These are phyloP conservation scores for Colletotrichum australisinense DNA, from an alignment of 2,329 filamentous ascomycete species.

Conservation along the genomic window DNA sequence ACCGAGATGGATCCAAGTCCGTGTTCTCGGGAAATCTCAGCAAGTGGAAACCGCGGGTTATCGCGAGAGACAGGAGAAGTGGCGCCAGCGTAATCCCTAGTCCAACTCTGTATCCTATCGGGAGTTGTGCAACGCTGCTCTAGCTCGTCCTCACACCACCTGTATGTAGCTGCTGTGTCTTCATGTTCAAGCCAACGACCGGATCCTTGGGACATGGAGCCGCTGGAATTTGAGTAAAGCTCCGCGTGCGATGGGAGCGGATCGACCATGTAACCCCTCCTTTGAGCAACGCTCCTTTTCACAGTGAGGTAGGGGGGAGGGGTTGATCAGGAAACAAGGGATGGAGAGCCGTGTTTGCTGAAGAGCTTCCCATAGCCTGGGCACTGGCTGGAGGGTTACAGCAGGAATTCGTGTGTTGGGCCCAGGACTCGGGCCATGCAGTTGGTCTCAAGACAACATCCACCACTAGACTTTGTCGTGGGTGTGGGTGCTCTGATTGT, in stretches of 20 bases:
- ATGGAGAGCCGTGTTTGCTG: constrained; percentile 22
- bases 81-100: neutral
- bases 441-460: constrained; percentile 17
- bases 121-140: constrained; percentile 20
- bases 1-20: constrained; percentile 32
- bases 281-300: constrained; percentile 21
- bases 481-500: constrained; percentile 8
- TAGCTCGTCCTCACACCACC: constrained; percentile 9
- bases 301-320: constrained; percentile 1
- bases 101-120: constrained; percentile 8
- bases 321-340: constrained; percentile 25
- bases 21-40: constrained; percentile 32
- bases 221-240: constrained; percentile 25
- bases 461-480: constrained; percentile 6
- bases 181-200: constrained; percentile 31
- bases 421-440: constrained; percentile 22
- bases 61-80: constrained; percentile 5
- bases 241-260: constrained; percentile 19
- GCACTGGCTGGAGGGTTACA: constrained; percentile 21
- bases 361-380: constrained; percentile 32
- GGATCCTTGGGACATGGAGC: constrained; percentile 31
- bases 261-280: constrained; percentile 35
- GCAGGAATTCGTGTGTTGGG: constrained; percentile 10
- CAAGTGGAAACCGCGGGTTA: neutral
- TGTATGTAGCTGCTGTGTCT: constrained; percentile 6